These are phyloP conservation scores for Helotiales sp. DNA, from an alignment of 2,329 filamentous ascomycete genomes.

Conservation along the genomic window DNA sequence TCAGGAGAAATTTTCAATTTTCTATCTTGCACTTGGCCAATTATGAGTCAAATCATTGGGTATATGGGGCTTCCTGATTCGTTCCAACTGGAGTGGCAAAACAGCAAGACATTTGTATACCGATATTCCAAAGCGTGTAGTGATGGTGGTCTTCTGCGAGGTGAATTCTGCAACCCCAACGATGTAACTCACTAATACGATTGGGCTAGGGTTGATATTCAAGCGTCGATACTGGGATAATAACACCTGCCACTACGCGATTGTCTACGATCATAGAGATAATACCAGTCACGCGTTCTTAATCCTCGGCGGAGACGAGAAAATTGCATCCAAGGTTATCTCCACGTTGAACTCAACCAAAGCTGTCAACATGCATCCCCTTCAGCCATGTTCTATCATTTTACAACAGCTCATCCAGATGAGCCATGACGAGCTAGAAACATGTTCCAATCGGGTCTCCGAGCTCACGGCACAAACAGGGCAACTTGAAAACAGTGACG, in stretches of 20 bases:
- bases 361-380: background rate
- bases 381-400: background rate
- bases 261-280: background rate
- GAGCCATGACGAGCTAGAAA: background rate
- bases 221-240: background rate
- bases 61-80: background rate
- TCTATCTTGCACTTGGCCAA: no score
- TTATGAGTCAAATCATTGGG: no score
- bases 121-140: background rate
- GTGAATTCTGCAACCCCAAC: no score
- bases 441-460: background rate
- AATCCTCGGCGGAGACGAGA: no score
- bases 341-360: no score
- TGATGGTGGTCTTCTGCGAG: background rate
- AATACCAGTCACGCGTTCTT: background rate
- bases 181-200: no score
- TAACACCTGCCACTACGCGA: background rate
- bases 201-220: background rate
- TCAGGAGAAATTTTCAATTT: no score
- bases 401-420: background rate
- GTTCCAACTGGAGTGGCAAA: background rate
- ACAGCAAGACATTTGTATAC: background rate
- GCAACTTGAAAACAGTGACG: background rate
- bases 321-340: no score
- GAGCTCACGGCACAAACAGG: background rate